Conservation (phyloP, 306 rosid species). For the Dalbergia cochinchinensis region DNA sequence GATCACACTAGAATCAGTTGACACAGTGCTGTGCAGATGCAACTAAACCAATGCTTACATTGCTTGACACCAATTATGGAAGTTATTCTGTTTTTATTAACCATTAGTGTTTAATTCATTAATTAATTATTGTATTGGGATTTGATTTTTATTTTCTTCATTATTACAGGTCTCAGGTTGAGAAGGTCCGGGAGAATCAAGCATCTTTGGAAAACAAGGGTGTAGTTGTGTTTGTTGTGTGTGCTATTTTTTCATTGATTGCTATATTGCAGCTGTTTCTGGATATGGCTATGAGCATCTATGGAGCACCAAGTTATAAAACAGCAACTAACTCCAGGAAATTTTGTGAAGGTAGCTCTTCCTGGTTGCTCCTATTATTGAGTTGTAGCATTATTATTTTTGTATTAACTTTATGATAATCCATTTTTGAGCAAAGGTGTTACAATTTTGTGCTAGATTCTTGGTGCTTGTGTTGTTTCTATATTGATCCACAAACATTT, state of each 20-base stretch:
- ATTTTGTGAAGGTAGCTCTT: conserved; percentile 65
- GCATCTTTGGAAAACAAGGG: conserved; percentile 71
- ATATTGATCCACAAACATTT: not conserved
- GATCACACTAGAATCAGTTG: too few relatives aligned
- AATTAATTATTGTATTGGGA: not conserved
- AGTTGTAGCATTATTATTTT: conserved; percentile 73
- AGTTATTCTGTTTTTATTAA: not conserved
- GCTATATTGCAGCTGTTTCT: conserved; percentile 66
- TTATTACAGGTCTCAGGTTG: conserved; percentile 80
- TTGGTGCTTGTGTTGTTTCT: conserved; percentile 21
- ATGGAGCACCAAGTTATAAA: conserved; percentile 49
- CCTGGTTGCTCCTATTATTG: conserved; percentile 72
- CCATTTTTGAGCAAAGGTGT: conserved; percentile 29
- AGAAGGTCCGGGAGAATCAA: conserved; percentile 69
- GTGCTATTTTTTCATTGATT: conserved; percentile 66
- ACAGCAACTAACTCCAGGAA: conserved; percentile 57
- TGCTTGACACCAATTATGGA: conserved; percentile 11
- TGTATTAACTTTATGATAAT: conserved; percentile 61
- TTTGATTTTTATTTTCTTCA: not conserved
- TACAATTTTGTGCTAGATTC: conserved; percentile 5
- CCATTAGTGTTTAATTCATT: not conserved
- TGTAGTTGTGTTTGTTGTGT: conserved; percentile 59
- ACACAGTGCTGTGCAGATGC: too few relatives aligned
- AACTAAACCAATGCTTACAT: too few relatives aligned
- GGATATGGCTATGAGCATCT: conserved; percentile 58